Base-by-base conservation (phyloP, 495 filamentous ascomycete genomes). In the Choiromyces venosus region DNA sequence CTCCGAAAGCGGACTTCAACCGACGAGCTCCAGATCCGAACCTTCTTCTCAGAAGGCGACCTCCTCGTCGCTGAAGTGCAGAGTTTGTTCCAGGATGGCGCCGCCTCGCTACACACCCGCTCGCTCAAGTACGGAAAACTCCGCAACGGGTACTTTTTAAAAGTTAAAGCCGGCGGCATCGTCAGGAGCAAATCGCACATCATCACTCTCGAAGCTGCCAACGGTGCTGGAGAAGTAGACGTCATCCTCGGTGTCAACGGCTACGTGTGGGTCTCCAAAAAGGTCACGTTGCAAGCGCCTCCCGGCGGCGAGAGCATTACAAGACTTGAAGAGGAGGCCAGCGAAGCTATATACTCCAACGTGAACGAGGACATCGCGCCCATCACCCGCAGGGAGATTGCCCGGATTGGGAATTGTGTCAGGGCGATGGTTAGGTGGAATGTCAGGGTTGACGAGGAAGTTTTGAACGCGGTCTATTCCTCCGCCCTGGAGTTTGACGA, bases 161-260 rank as follows among this genome's bases (percentile, higher is more conserved):
- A 88, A 35, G 92, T 98, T 3, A 93, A 94, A 2, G 91, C 91
- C 29, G 89, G 88, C 8, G 93, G 94, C 35, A 93, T 98, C 6
- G 91, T 92, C 46, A 84, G 95, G 70, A 87, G 88, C 16, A 86
- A 92, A 68, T 84, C 93, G 68, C 95, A 98, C 83, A 88, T 94
- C n/a, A 95, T 93, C 87, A 92, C 92, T 0, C 81, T 97, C 42
- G 85, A 86, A 39, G 88, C 88, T 10, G 86, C 86, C 14, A 85
- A 89, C 69, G 88, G 87, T 0, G 94, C 91, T 0, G 91, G 91
- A 46, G 88, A 91, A 42, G 87, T 99, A 29, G 93, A 97, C 81
- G 88, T 98, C 16, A 86, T 97, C 39, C 84, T 98, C 7, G 95
- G 95, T 0, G 94, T 99, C 18, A 99, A 99, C 80, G 95, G 95